Base-by-base conservation (phyloP, 176 grass and related monocot species). In the Oryza brachyantha region DNA sequence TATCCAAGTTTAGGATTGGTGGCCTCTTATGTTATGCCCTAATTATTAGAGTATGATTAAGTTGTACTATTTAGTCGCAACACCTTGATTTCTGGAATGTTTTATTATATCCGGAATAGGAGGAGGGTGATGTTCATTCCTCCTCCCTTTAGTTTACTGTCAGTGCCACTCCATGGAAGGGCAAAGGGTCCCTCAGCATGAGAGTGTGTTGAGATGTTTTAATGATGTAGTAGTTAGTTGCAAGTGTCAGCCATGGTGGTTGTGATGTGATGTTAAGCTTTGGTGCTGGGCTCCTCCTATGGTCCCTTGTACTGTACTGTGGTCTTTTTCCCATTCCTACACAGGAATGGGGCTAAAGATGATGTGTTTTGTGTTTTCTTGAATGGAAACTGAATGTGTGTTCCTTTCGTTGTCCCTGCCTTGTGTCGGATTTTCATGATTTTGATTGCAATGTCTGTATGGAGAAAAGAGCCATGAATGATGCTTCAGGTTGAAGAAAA, bases 141-240 rank as follows among this genome's bases (percentile, higher is more conserved):
- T 75, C 76, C 54, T 73, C 28, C 8, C 34, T 64, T 43, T 84
- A 68, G 70, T 74, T 61, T 59, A 63, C 70, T 84, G 34, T 65
- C 66, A 58, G 55, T 52, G 62, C 88, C 74, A 61, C 88, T 86
- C 73, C 83, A 86, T 83, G 60, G 3, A 27, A 78, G 83, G 87
- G 79, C 29, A 40, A 89, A 86, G 24, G 66, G 29, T 73, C 67
- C 83, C 67, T 90, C 38, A n/a, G 54, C 19, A 81, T 74, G 78
- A 73, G 83, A 82, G 83, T 81, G 72, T 48, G 62, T n/a, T 52
- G 50, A 86, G 65, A 10, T 32, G 68, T 70, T 61, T 48, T 80
- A 64, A 69, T 88, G 76, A 59, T 83, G 45, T 75, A 19, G 5
- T 52, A 84, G 86, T 78, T 80, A 70, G 27, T 65, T 88, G 70